Conservation (phyloP, 352 stramenopile genomes). For the Globisporangium perplexum region DNA sequence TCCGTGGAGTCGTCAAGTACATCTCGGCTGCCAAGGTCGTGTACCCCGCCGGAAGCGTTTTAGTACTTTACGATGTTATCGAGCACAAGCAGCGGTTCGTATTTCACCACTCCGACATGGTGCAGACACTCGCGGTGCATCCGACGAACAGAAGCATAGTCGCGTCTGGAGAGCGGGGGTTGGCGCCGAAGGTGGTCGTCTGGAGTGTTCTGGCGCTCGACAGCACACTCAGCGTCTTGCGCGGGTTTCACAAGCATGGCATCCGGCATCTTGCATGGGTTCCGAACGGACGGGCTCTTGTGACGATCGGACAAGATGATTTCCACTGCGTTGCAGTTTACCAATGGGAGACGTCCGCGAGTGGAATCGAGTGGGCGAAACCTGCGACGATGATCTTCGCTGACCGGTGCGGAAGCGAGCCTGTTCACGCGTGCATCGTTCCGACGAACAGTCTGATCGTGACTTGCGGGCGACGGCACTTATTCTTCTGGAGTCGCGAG, state of each 20-base stretch:
- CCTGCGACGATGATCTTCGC: conserved; percentile 51
- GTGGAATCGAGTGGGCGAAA: conserved; percentile 43
- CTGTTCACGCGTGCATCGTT: conserved; percentile 37
- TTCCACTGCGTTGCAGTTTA: conserved; percentile 74
- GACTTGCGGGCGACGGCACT: conserved; percentile 49
- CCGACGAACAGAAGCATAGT: conserved; percentile 40
- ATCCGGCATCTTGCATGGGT: conserved; percentile 71
- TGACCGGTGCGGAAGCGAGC: conserved; percentile 36
- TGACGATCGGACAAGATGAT: conserved; percentile 61
- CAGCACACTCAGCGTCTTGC: conserved; percentile 48
- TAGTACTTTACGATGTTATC: conserved; percentile 66
- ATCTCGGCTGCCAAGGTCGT: conserved; percentile 53
- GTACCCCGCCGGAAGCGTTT: conserved; percentile 53
- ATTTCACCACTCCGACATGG: conserved; percentile 53
- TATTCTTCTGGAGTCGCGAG: conserved; percentile 75
- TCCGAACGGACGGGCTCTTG: conserved; percentile 56
- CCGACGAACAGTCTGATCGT: conserved; percentile 52
- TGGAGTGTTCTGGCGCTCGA: conserved; percentile 44
- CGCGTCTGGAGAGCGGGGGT: conserved; percentile 53
- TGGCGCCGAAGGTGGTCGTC: conserved; percentile 56
- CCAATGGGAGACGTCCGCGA: conserved; percentile 42
- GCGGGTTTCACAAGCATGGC: conserved; percentile 59
- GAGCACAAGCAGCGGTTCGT: conserved; percentile 67
- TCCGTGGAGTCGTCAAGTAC: conserved; percentile 55
- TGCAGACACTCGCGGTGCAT: conserved; percentile 55